phyloP scores from a whole-genome alignment of 163 green algal species.

The Trebouxiophyceae sp. region DNA sequence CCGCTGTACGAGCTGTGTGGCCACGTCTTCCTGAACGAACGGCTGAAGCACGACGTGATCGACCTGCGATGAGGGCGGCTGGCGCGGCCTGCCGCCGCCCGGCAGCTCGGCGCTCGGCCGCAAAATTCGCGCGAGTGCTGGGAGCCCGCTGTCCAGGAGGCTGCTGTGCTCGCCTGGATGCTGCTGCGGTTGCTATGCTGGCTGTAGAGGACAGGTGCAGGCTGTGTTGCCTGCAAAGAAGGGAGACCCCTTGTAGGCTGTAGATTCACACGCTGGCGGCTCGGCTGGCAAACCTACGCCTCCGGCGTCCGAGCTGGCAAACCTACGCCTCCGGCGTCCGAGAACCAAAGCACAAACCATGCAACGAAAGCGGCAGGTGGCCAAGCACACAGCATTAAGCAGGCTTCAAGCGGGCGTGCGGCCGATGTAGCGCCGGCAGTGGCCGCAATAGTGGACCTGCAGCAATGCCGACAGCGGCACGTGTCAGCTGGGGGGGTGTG shows the following conservation, averaged over 20 bases:
- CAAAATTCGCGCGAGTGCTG: no score
- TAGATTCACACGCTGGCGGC: background rate
- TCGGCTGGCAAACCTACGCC: background rate
- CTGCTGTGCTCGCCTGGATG: background rate
- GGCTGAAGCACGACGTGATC: conserved; percentile 65
- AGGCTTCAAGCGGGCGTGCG: background rate
- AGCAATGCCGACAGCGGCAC: background rate
- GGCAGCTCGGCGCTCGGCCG: background rate
- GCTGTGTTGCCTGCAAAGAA: background rate
- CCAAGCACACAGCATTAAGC: background rate
- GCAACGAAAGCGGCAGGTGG: background rate
- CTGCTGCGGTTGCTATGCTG: background rate
- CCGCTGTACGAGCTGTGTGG: conserved; percentile 87
- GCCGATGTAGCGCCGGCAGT: background rate
- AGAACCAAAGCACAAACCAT: background rate
- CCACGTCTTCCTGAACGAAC: conserved; percentile 75
- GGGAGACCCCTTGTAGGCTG: background rate
- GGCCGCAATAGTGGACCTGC: background rate
- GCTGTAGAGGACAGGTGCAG: background rate
- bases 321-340: background rate
- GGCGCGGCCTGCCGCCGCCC: background rate
- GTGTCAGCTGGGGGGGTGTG: background rate
- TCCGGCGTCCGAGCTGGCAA: background rate
- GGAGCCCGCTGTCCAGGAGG: no score
- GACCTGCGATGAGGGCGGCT: conserved; percentile 41